phyloP scores from a whole-genome alignment of 2,329 filamentous ascomycete genomes.

The Huntiella moniliformis region DNA sequence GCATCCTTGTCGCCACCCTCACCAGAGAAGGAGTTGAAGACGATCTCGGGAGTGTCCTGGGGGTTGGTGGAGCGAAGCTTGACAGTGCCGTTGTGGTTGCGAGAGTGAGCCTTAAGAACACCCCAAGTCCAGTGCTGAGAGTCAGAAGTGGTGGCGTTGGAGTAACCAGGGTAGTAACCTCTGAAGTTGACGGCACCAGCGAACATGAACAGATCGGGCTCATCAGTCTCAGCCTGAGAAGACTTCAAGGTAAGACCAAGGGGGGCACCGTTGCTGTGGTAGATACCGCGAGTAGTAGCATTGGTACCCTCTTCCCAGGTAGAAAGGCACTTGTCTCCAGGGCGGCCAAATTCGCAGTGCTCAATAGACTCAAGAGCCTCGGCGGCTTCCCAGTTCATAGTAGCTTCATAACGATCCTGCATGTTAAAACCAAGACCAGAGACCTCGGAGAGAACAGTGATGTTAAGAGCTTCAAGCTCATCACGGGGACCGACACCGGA shows the following conservation, averaged over 20 bases:
- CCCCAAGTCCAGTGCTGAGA: conserved; percentile 24
- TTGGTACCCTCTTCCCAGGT: conserved; percentile 7
- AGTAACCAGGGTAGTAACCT: conserved; percentile 38
- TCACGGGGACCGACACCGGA: conserved; percentile 28
- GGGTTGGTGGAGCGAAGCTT: conserved; percentile 40
- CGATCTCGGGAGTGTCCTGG: conserved; percentile 42
- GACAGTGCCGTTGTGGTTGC: conserved; percentile 44
- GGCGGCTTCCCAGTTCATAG: conserved; percentile 17
- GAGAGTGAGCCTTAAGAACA: conserved; percentile 32
- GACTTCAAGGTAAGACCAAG: conserved; percentile 12
- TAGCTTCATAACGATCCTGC: conserved; percentile 25
- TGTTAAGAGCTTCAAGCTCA: conserved; percentile 25
- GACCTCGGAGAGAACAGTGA: conserved; percentile 25
- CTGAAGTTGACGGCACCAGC: conserved; percentile 35
- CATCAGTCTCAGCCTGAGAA: conserved; percentile 15
- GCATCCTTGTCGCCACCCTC: conserved; percentile 28
- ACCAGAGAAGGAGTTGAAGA: conserved; percentile 35
- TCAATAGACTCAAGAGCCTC: conserved; percentile 4
- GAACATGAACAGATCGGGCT: conserved; percentile 35
- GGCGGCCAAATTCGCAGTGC: conserved; percentile 8
- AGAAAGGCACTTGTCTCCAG: conserved; percentile 8
- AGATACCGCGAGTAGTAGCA: conserved; percentile 7
- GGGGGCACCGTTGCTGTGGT: conserved; percentile 12
- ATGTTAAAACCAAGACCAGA: conserved; percentile 31
- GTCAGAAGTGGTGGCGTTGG: conserved; percentile 24